Conservation (phyloP, 352 stramenopile species). For the Globisporangium alternatum region DNA sequence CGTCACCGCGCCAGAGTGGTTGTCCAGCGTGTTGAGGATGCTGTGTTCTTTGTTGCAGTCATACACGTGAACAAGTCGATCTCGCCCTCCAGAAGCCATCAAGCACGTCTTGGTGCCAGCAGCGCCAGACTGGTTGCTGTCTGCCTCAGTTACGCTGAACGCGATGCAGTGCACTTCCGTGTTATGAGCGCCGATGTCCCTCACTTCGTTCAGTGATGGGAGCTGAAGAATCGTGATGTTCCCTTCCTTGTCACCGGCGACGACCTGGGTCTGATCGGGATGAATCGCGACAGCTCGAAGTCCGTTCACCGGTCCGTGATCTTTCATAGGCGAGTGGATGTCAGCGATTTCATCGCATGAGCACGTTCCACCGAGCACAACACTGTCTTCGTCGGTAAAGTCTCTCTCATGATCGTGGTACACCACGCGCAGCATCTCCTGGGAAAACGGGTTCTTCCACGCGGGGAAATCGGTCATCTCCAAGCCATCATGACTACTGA, state of each 20-base stretch:
- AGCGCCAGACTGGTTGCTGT: neutral
- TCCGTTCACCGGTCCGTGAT: constrained; percentile 36
- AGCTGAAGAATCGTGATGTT: constrained; percentile 58
- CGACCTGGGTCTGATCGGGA: constrained; percentile 59
- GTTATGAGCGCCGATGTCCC: constrained; percentile 54
- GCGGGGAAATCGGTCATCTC: constrained; percentile 20
- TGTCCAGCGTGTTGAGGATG: constrained; percentile 61
- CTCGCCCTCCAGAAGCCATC: constrained; percentile 73
- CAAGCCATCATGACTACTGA: constrained; percentile 15
- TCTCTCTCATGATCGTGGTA: constrained; percentile 50
- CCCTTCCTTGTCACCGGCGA: constrained; percentile 66
- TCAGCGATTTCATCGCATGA: constrained; percentile 32
- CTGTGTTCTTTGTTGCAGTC: constrained; percentile 40
- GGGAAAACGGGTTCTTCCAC: constrained; percentile 69
- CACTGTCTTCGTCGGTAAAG: constrained; percentile 38
- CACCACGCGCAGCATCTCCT: constrained; percentile 68
- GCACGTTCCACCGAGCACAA: constrained; percentile 61
- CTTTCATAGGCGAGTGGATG: constrained; percentile 41
- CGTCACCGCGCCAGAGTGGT: constrained; percentile 71
- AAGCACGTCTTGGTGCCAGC: constrained; percentile 12
- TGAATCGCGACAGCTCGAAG: constrained; percentile 46
- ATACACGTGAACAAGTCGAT: constrained; percentile 82
- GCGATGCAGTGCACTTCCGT: constrained; percentile 74
- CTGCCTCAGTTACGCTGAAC: constrained; percentile 29
- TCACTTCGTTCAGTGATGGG: constrained; percentile 24